Base-by-base conservation (phyloP, 345 rosid genomes). In the Trapa bicornis region DNA sequence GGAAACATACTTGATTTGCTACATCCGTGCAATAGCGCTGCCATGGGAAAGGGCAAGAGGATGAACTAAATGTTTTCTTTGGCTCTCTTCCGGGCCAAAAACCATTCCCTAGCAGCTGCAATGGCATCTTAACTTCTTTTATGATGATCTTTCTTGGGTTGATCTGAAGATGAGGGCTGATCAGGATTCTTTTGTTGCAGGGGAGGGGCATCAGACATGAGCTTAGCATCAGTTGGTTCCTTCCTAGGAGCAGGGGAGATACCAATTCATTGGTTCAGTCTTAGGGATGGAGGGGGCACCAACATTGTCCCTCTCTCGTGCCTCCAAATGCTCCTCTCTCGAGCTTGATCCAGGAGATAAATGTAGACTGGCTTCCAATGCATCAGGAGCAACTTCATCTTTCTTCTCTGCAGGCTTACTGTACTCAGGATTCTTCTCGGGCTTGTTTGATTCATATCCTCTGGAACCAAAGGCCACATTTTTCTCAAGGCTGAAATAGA, bases 381-480 rank as follows among this genome's bases (percentile, higher is more conserved):
- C 47, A 14, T 72, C 75, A 5, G 68, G 77, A 29, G 13, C 33
- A 38, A 41, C 72, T 68, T 22, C 29, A 22, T 77, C 80, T 72
- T 76, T 75, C 62, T 61, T 67, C 72, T 72, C 68, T 74, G 80
- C 87, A 39, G 65, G 65, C 74, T 78, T 82, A 68, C 72, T 77
- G 2, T 14, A 45, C 64, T 86, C 89, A 37, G 72, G 66, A 1
- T 75, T 73, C 57, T 32, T 80, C 80, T 83, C 81, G 66, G 74
- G 78, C 76, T 61, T 84, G 47, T 61, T 82, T 53, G 72, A 77
- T 63, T 75, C 75, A 0, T 38, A 3, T 36, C 79, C 86, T 35
- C 78, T 70, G 22, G 84, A 88, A 69, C 97, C 97, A 79, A 79
- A 87, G 0, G 96, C 99, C 17, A 91, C 89, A 67, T 91, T 91